Evolutionary conservation across 2,329 filamentous ascomycete genomes (phyloP), one percentile per base, ranked within the genome.

Genomic region (Microcyclospora tardicrescens): DNA sequence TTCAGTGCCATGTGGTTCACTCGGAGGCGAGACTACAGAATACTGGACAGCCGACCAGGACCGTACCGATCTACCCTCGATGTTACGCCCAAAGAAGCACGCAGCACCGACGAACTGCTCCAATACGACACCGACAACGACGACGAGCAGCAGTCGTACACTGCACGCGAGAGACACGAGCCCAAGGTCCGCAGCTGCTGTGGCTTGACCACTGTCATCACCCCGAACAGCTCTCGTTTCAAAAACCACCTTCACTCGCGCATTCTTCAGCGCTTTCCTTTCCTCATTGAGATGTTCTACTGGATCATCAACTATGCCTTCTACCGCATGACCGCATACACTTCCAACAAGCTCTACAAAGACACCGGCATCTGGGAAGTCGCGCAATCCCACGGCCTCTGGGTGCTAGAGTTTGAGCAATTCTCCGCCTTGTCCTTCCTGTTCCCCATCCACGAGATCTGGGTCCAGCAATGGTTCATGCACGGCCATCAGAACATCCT

Each of bases 211-310:
- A 46, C 55, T 65, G 72, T 74, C 2, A 71, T 71, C 2, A 24
- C 19, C 19, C 19, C 19, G 19, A 24, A 24, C 19, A 24, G 19
- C 19, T 24, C 19, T 24, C 68, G 72, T n/a, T 81, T 78, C 56
- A 65, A 68, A 30, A 65, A 70, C 43, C 60, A 79, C 53, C 55
- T 71, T 35, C 77, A 80, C 55, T 78, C 72, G 43, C 66, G 75
- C 16, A 66, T 81, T 39, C 63, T 81, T 42, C 72, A 79, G 54
- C 77, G 77, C 52, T 80, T 76, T 47, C 78, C 79, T 4, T 82
- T 82, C 53, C 57, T 82, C 39, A 68, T 82, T 35, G 78, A 82
- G 57, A 81, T 82, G 75, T 81, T 81, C 56, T 82, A 82, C 61
- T 82, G 78, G 78, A 66, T 71, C 33, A 66, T 81, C 48, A 80